Evolutionary conservation across 2,329 filamentous ascomycete species (phyloP).

Genomic region (Sporothrix brasiliensis): DNA sequence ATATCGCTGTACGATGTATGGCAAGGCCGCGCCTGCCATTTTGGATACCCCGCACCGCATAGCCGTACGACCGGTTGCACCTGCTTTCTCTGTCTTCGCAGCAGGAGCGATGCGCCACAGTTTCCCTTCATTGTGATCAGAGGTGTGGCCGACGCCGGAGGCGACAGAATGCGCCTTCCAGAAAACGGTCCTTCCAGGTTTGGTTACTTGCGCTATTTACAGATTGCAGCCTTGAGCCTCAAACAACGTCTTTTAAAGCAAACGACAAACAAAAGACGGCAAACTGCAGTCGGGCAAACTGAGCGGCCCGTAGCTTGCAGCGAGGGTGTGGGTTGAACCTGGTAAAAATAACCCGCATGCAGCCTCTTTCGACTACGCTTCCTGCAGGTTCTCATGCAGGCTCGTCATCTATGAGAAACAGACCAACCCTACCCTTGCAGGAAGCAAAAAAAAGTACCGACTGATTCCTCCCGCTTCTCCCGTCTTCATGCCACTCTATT

Average conservation of each 20-base stretch:
- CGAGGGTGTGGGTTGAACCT: not conserved
- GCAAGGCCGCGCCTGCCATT: conserved; percentile 10
- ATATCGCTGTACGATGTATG: not conserved
- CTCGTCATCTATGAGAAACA: not conserved
- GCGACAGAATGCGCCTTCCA: conserved; percentile 8
- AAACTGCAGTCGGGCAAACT: not conserved
- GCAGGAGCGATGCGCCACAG: conserved; percentile 2
- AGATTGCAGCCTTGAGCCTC: not conserved
- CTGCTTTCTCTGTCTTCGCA: not conserved
- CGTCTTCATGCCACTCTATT: not conserved
- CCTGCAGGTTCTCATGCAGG: conserved; percentile 5
- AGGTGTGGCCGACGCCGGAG: not conserved
- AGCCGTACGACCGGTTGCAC: not conserved
- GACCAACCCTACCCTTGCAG: not conserved
- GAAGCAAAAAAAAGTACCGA: not conserved
- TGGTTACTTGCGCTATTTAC: not conserved
- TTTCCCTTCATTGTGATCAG: not conserved
- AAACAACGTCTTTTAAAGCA: not conserved
- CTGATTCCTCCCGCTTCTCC: not conserved
- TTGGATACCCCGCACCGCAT: not conserved
- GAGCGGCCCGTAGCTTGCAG: not conserved
- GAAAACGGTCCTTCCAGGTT: not conserved
- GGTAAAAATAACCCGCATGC: conserved; percentile 21
- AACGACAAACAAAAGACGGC: not conserved
- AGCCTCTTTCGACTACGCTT: not conserved